phyloP scores from a whole-genome alignment of 108 stramenopile genomes.

The Phaeodactylum tricornutum region DNA sequence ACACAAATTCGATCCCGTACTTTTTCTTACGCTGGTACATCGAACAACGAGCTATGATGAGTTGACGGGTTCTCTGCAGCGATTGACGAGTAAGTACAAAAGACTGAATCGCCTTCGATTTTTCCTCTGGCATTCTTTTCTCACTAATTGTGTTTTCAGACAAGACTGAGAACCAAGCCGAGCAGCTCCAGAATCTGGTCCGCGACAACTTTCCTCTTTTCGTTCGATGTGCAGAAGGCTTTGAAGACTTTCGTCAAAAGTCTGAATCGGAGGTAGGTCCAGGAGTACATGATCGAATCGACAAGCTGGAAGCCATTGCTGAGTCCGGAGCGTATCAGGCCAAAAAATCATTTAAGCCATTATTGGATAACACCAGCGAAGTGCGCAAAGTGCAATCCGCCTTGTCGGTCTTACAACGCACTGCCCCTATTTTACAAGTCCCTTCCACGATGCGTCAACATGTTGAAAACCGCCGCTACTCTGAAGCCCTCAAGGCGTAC shows the following conservation, averaged over 20 bases:
- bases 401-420: conserved; percentile 69
- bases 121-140: neutral
- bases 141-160: conserved; percentile 14
- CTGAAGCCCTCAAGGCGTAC: conserved; percentile 77
- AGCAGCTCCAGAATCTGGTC: conserved; percentile 73
- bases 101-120: neutral
- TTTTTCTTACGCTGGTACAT: conserved; percentile 81
- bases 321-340: conserved; percentile 69
- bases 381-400: conserved; percentile 83
- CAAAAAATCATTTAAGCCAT: conserved; percentile 74
- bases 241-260: conserved; percentile 59
- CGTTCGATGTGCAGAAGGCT: conserved; percentile 82
- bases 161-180: conserved; percentile 74
- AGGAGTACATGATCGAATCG: conserved; percentile 51
- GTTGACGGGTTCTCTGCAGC: conserved; percentile 53
- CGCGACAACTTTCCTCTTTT: conserved; percentile 84
- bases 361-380: conserved; percentile 83
- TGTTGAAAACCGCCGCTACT: conserved; percentile 74
- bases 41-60: conserved; percentile 62
- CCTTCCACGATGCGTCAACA: conserved; percentile 82
- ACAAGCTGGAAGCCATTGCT: conserved; percentile 60
- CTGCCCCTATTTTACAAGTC: conserved; percentile 69
- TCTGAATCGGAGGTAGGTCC: conserved; percentile 24
- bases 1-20: conserved; percentile 74
- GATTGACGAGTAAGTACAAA: conserved; percentile 54